These are phyloP conservation scores for Talaromyces proteolyticus DNA, from an alignment of 495 filamentous ascomycete genomes.

Conservation along the genomic window DNA sequence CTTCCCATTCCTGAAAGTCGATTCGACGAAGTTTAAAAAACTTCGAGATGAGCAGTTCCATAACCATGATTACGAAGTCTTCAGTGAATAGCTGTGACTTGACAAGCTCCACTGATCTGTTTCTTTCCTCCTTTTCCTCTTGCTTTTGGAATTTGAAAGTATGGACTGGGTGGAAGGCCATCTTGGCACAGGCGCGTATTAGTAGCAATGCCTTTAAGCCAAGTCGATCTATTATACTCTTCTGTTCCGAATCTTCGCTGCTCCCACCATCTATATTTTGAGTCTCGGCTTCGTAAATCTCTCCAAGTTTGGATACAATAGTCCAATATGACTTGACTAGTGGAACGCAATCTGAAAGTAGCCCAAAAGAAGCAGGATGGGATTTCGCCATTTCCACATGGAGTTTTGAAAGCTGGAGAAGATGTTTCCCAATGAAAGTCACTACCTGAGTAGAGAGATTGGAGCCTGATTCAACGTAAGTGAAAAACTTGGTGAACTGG, in stretches of 20 bases:
- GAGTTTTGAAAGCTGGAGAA: constrained; percentile 84
- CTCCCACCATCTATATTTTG: background rate
- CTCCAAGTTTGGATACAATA: constrained; percentile 66
- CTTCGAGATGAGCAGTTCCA: constrained; percentile 75
- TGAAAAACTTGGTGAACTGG: constrained; percentile 67
- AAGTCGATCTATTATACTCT: constrained; percentile 64
- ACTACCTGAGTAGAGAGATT: constrained; percentile 26
- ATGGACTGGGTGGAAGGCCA: constrained; percentile 72
- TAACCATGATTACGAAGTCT: constrained; percentile 67
- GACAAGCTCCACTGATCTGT: constrained; percentile 54
- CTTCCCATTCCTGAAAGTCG: constrained; percentile 86
- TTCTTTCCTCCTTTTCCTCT: constrained; percentile 64
- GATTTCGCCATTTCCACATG: constrained; percentile 74
- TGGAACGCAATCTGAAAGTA: constrained; percentile 68
- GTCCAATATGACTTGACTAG: constrained; percentile 81
- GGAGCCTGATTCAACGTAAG: constrained; percentile 19
- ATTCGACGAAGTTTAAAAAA: constrained; percentile 83
- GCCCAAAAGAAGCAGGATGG: constrained; percentile 74
- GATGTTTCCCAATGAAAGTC: constrained; percentile 68
- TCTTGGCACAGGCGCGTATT: constrained; percentile 75
- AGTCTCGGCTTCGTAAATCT: constrained; percentile 43
- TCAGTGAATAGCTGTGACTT: constrained; percentile 68
- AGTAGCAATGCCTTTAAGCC: constrained; percentile 76
- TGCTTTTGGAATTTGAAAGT: constrained; percentile 74
- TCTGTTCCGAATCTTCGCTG: constrained; percentile 39